Evolutionary conservation across 371 early-diverging fungal species (phyloP).

Genomic region (Apophysomyces sp.): DNA sequence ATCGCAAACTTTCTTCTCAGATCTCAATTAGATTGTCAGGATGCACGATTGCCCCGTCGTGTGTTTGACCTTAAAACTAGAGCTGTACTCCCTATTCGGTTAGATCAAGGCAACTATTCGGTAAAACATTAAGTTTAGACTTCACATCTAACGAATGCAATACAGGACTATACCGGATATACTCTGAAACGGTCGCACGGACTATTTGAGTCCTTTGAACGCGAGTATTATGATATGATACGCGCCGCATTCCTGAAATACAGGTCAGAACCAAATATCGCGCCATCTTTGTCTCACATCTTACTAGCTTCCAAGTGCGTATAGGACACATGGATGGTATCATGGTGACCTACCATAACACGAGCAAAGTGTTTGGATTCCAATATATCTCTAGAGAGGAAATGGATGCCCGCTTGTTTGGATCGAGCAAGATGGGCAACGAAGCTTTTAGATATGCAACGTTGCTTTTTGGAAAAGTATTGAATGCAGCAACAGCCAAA

Average conservation of each 20-base stretch:
- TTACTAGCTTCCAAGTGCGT: slow-evolving; percentile 79
- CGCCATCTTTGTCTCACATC: neutral
- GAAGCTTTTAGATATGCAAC: slow-evolving; percentile 67
- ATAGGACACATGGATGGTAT: slow-evolving; percentile 98
- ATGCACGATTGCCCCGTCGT: slow-evolving; percentile 70
- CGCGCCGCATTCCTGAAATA: slow-evolving; percentile 88
- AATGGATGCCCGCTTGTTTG: slow-evolving; percentile 87
- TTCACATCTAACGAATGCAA: neutral
- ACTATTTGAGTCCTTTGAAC: slow-evolving; percentile 78
- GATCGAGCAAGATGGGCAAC: slow-evolving; percentile 71
- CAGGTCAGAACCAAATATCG: slow-evolving; percentile 34
- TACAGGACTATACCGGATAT: slow-evolving; percentile 58
- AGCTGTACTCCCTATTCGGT: slow-evolving; percentile 81
- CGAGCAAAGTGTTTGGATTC: slow-evolving; percentile 89
- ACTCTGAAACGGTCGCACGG: slow-evolving; percentile 61
- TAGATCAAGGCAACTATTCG: slow-evolving; percentile 76
- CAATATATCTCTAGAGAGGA: slow-evolving; percentile 87
- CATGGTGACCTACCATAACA: slow-evolving; percentile 93
- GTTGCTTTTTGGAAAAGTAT: slow-evolving; percentile 59
- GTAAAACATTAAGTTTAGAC: slow-evolving; percentile 27
- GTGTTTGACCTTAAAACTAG: slow-evolving; percentile 96
- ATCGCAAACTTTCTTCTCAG: slow-evolving; percentile 74
- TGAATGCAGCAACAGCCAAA: slow-evolving; percentile 62
- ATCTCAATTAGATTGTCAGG: slow-evolving; percentile 90
- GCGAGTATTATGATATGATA: slow-evolving; percentile 95